These are phyloP conservation scores for Chlorophyllum brunneum DNA, from an alignment of 768 basidiomycete species.

Conservation along the genomic window DNA sequence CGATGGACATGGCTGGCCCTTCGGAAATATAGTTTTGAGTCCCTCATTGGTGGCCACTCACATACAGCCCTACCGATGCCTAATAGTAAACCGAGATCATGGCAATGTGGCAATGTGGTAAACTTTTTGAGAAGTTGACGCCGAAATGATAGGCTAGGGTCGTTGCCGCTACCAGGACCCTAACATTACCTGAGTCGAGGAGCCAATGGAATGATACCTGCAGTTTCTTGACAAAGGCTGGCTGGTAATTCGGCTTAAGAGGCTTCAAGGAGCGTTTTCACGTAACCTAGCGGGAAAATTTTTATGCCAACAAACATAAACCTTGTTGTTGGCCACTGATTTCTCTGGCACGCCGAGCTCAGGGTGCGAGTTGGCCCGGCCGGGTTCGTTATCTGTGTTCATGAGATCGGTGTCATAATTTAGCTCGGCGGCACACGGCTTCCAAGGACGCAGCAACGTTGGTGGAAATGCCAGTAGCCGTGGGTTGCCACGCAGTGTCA, in stretches of 20 bases:
- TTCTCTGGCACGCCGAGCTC: not conserved
- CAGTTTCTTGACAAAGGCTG: constrained; percentile 4
- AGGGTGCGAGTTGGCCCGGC: not conserved
- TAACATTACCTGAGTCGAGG: not conserved
- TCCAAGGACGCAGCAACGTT: too few species aligned
- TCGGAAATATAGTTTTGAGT: too few species aligned
- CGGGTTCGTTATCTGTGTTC: not conserved
- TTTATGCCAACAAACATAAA: not conserved
- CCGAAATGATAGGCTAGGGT: not conserved
- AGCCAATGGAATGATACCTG: constrained; percentile 3
- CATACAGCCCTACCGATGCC: too few species aligned
- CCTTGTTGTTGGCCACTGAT: not conserved
- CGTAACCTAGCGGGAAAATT: constrained; percentile 7
- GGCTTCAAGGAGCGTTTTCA: not conserved
- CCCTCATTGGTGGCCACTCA: too few species aligned
- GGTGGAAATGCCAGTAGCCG: too few species aligned
- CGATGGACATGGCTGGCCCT: not conserved
- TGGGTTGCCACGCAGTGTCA: too few species aligned
- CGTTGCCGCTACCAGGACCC: not conserved
- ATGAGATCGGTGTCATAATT: not conserved
- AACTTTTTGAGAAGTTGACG: not conserved
- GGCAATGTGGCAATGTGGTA: not conserved
- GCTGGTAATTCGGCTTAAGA: constrained; percentile 1
- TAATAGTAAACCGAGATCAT: not conserved
- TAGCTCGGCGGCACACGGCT: too few species aligned